phyloP scores from a whole-genome alignment of 139 green algal genomes.

The Zygnema circumcarinatum region DNA sequence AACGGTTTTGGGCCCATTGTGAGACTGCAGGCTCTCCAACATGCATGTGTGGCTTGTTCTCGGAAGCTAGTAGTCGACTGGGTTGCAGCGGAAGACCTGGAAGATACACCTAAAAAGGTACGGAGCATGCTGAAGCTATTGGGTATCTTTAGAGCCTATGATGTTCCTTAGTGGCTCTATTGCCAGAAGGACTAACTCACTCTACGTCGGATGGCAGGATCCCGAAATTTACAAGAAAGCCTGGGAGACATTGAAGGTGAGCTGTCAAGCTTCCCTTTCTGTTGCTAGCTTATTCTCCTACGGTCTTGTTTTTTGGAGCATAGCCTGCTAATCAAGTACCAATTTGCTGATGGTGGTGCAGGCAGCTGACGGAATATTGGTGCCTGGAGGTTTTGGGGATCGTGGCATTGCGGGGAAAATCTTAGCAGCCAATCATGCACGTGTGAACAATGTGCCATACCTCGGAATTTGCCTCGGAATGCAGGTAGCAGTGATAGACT shows the following conservation, averaged over 20 bases:
- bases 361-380: conserved; percentile 87
- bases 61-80: conserved; percentile 88
- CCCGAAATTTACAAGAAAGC: conserved; percentile 45
- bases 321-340: not conserved
- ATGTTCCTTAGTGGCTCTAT: not conserved
- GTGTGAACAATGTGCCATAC: conserved; percentile 82
- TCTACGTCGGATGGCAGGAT: conserved; percentile 1
- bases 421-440: conserved; percentile 85
- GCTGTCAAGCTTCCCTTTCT: not conserved
- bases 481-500: conserved; percentile 95
- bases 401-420: conserved; percentile 96
- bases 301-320: not conserved
- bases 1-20: no score
- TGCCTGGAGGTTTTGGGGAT: conserved; percentile 94
- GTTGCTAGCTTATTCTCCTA: not conserved
- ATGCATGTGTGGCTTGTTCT: conserved; percentile 88
- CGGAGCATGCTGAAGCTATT: not conserved
- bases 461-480: conserved; percentile 99
- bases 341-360: no score
- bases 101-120: conserved; percentile 64
- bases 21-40: conserved; percentile 95
- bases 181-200: not conserved
- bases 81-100: conserved; percentile 90
- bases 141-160: not conserved
- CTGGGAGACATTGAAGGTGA: conserved; percentile 55